These are phyloP conservation scores for Jamesozyma rosinii DNA, from an alignment of 805 yeast genomes.

Conservation along the genomic window DNA sequence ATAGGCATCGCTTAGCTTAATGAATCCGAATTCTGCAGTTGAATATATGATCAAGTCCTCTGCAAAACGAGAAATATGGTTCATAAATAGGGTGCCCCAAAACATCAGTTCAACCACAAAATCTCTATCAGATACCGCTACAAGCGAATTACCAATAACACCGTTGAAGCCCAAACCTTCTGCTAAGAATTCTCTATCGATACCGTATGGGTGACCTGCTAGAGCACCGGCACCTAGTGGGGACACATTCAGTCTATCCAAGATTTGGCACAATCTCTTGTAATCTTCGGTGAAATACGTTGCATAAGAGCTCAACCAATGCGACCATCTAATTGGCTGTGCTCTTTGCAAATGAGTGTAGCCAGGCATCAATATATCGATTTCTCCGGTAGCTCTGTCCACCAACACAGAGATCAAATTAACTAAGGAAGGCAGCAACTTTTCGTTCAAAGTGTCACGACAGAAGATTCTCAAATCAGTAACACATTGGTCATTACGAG, in stretches of 20 bases:
- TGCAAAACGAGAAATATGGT: slow-evolving; percentile 86
- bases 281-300: slow-evolving; percentile 89
- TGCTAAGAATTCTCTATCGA: slow-evolving; percentile 87
- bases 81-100: slow-evolving; percentile 92
- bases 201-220: slow-evolving; percentile 99
- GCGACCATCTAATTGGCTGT: slow-evolving; percentile 99
- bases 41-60: slow-evolving; percentile 95
- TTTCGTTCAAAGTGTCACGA: slow-evolving; percentile 58
- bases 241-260: slow-evolving; percentile 72
- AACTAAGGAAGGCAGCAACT: slow-evolving; percentile 47
- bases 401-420: slow-evolving; percentile 59
- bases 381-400: slow-evolving; percentile 73
- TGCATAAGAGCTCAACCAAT: slow-evolving; percentile 91
- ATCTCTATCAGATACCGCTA: slow-evolving; percentile 97
- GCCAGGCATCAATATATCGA: slow-evolving; percentile 95
- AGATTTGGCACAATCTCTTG: slow-evolving; percentile 71
- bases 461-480: slow-evolving; percentile 97
- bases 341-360: slow-evolving; percentile 98
- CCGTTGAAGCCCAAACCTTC: slow-evolving; percentile 68
- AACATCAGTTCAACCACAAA: slow-evolving; percentile 91
- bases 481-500: slow-evolving; percentile 97
- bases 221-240: slow-evolving; percentile 97
- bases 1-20: slow-evolving; percentile 91
- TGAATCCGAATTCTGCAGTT: slow-evolving; percentile 93
- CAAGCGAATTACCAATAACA: slow-evolving; percentile 87